Percentiles rank a stretch among this genome's conserved stretches.
Conservation (phyloP, 1,284 basidiomycete species). For the Exsudoporus floridanus region DNA sequence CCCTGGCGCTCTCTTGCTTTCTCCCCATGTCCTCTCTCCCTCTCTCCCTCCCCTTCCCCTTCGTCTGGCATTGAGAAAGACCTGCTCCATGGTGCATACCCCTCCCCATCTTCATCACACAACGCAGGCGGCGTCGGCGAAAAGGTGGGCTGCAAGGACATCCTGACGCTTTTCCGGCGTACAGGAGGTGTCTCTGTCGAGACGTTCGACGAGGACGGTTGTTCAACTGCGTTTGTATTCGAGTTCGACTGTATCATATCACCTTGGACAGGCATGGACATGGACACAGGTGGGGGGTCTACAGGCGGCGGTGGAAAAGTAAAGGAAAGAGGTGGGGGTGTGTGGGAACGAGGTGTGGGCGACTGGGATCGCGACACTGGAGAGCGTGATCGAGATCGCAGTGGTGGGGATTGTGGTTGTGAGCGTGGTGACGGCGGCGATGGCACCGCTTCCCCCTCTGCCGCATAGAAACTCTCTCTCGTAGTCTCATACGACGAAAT, state of each 20-base stretch:
- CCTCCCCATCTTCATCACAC: constrained; percentile 45
- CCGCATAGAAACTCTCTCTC: constrained; percentile 44
- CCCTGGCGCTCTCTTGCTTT: neutral
- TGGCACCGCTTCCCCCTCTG: constrained; percentile 27
- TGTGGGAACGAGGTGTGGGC: neutral
- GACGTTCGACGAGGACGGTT: constrained; percentile 15
- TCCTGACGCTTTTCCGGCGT: constrained; percentile 70
- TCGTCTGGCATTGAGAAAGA: constrained; percentile 7
- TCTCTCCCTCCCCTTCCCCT: neutral
- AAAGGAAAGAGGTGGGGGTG: constrained; percentile 4
- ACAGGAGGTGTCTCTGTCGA: constrained; percentile 31
- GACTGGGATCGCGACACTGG: neutral
- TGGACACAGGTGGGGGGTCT: constrained; percentile 5
- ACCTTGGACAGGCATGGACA: neutral
- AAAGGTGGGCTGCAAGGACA: constrained; percentile 70
- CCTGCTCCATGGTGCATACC: constrained; percentile 26
- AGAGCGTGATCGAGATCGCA: neutral
- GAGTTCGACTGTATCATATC: neutral
- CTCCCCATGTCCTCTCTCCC: neutral
- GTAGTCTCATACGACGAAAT: constrained; percentile 64
- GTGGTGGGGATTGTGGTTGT: neutral
- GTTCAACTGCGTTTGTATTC: constrained; percentile 1
- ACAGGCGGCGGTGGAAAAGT: constrained; percentile 28
- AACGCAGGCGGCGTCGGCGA: constrained; percentile 65
- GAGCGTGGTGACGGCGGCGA: constrained; percentile 15